Evolutionary conservation across 768 basidiomycete species (phyloP).

Genomic region (Tulasnella sp.): DNA sequence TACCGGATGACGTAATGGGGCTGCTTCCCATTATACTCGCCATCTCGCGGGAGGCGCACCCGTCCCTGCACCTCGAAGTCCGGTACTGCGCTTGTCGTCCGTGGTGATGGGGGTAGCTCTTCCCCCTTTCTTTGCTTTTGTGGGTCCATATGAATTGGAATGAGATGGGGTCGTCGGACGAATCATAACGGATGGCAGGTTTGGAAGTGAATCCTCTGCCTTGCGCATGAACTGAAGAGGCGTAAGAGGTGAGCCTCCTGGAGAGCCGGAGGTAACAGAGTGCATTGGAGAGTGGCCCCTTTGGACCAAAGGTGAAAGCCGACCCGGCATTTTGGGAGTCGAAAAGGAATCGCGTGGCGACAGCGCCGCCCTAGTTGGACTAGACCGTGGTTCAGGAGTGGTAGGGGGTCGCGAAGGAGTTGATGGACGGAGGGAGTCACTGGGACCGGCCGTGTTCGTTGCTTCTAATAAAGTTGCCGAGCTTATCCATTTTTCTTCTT

Average conservation of each 20-base stretch:
- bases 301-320: conserved; percentile 30
- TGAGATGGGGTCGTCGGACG: background rate
- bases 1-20: background rate
- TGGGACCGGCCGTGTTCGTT: background rate
- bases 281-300: background rate
- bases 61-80: background rate
- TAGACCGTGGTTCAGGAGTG: conserved; percentile 51
- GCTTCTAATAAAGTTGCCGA: conserved; percentile 48
- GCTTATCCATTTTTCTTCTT: conserved; percentile 75
- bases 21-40: background rate
- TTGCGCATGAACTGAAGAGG: conserved; percentile 77
- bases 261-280: conserved; percentile 30
- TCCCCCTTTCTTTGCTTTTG: background rate
- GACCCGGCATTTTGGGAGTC: conserved; percentile 39
- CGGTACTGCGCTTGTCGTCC: background rate
- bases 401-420: conserved; percentile 33
- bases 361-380: conserved; percentile 29
- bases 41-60: background rate
- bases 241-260: conserved; percentile 57
- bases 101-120: background rate
- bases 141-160: too few relatives aligned
- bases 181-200: background rate
- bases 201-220: conserved; percentile 34
- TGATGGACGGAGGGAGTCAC: conserved; percentile 21
- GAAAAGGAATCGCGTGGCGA: conserved; percentile 51